Evolutionary conservation across 352 stramenopile genomes (phyloP).

Genomic region (Globisporangium cederbergense): DNA sequence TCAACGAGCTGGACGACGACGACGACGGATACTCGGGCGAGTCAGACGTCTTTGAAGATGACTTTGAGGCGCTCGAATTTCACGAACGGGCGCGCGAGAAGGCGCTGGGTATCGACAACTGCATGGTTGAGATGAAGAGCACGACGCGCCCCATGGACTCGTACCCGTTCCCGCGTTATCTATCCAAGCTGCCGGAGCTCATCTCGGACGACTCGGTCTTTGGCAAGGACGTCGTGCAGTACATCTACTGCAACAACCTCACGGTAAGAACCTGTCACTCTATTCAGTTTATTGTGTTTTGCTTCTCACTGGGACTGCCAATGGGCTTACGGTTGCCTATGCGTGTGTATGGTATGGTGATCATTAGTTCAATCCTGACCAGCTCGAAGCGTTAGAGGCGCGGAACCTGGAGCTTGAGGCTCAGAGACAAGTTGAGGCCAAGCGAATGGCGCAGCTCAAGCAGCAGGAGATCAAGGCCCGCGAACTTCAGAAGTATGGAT

Average conservation of each 20-base stretch:
- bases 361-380: not conserved
- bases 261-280: slow-evolving; percentile 31
- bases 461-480: slow-evolving; percentile 13
- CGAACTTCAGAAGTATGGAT: slow-evolving; percentile 15
- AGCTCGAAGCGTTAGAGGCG: slow-evolving; percentile 5
- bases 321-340: not conserved
- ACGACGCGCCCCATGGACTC: slow-evolving; percentile 16
- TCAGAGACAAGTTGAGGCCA: slow-evolving; percentile 5
- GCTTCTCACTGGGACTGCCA: not conserved
- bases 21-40: slow-evolving; percentile 54
- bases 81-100: slow-evolving; percentile 42
- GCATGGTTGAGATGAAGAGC: slow-evolving; percentile 47
- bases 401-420: slow-evolving; percentile 20
- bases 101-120: slow-evolving; percentile 43
- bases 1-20: slow-evolving; percentile 41
- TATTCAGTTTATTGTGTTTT: not conserved
- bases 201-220: slow-evolving; percentile 62
- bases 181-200: slow-evolving; percentile 50
- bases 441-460: slow-evolving; percentile 1
- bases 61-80: slow-evolving; percentile 61
- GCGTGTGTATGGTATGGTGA: slow-evolving; percentile 2
- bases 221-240: slow-evolving; percentile 53
- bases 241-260: slow-evolving; percentile 80
- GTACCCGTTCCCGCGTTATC: slow-evolving; percentile 55
- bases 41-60: slow-evolving; percentile 77